Conservation (phyloP, 306 rosid species). For the Vigna hirtella region DNA sequence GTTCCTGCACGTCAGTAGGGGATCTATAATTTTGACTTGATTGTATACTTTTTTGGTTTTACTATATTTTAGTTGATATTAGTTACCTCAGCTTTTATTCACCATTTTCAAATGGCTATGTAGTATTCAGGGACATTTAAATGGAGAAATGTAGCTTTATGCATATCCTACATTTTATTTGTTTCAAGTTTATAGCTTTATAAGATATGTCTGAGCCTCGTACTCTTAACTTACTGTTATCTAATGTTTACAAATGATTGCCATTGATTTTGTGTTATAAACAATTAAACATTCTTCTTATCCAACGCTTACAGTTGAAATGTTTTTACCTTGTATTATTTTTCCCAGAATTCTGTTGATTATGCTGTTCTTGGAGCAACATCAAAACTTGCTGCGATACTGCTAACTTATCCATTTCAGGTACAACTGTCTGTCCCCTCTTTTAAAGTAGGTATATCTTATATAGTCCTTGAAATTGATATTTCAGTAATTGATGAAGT, state of each 20-base stretch:
- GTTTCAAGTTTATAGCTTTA: slow-evolving; percentile 16
- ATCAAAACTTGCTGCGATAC: slow-evolving; percentile 64
- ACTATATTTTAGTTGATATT: slow-evolving; percentile 27
- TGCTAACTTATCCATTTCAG: slow-evolving; percentile 93
- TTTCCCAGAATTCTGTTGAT: slow-evolving; percentile 77
- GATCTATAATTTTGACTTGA: slow-evolving; percentile 34
- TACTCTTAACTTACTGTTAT: slow-evolving; percentile 12
- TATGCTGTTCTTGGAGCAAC: slow-evolving; percentile 88
- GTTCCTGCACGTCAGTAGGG: slow-evolving; percentile 31
- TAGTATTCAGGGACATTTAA: slow-evolving; percentile 34
- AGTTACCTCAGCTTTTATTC: slow-evolving; percentile 27
- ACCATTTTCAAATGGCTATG: slow-evolving; percentile 15
- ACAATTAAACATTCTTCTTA: slow-evolving; percentile 8
- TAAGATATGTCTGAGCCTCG: neutral
- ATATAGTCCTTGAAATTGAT: slow-evolving; percentile 38
- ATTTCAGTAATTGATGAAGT: slow-evolving; percentile 39
- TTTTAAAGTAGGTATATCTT: slow-evolving; percentile 38
- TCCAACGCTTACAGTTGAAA: neutral
- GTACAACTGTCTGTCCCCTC: slow-evolving; percentile 43
- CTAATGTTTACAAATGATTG: slow-evolving; percentile 19
- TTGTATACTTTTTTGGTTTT: neutral
- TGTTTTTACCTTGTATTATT: slow-evolving; percentile 18
- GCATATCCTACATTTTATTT: slow-evolving; percentile 28
- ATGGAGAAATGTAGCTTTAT: slow-evolving; percentile 33
- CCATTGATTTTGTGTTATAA: slow-evolving; percentile 18